Evolutionary conservation across 1,284 basidiomycete genomes (phyloP).

Genomic region (Malassezia globosa): DNA sequence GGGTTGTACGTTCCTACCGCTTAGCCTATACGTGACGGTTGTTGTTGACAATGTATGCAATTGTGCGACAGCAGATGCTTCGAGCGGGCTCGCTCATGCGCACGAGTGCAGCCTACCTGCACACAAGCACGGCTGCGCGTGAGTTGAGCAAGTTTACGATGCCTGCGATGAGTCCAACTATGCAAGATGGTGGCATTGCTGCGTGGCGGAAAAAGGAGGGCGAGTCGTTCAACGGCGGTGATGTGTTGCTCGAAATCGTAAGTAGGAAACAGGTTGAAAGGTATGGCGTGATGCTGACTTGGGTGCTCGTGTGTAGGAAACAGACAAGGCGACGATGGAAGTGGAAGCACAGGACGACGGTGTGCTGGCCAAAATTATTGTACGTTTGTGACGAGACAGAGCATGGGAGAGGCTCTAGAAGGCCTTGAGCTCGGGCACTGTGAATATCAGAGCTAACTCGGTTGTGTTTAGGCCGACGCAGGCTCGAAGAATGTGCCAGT

Average conservation of each 20-base stretch:
- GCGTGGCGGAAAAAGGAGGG: slow-evolving; percentile 96
- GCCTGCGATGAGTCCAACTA: slow-evolving; percentile 98
- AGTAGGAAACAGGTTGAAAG: too few species aligned
- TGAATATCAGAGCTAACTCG: too few species aligned
- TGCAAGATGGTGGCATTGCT: slow-evolving; percentile 98
- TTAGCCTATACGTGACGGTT: too few species aligned
- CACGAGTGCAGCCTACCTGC: slow-evolving; percentile 4
- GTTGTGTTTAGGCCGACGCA: slow-evolving; percentile 62
- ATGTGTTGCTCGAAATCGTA: slow-evolving; percentile 89
- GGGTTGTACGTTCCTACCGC: background rate
- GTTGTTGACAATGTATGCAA: slow-evolving; percentile 6
- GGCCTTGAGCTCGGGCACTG: too few species aligned
- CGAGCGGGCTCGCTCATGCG: slow-evolving; percentile 1
- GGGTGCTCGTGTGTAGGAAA: slow-evolving; percentile 59
- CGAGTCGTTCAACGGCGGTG: slow-evolving; percentile 73
- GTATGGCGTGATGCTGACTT: too few species aligned
- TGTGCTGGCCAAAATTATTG: slow-evolving; percentile 83
- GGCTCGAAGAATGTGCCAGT: slow-evolving; percentile 78
- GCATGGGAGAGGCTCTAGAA: too few species aligned
- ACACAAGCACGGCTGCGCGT: slow-evolving; percentile 56
- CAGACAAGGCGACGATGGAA: slow-evolving; percentile 98
- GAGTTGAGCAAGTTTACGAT: slow-evolving; percentile 83
- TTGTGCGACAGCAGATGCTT: slow-evolving; percentile 9
- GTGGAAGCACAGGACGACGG: slow-evolving; percentile 97
- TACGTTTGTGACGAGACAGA: slow-evolving; percentile 53